Percentiles rank a stretch among this genome's conserved stretches.
These are phyloP conservation scores for Lepidium campestre DNA, from an alignment of 441 rosid species.

Conservation along the genomic window DNA sequence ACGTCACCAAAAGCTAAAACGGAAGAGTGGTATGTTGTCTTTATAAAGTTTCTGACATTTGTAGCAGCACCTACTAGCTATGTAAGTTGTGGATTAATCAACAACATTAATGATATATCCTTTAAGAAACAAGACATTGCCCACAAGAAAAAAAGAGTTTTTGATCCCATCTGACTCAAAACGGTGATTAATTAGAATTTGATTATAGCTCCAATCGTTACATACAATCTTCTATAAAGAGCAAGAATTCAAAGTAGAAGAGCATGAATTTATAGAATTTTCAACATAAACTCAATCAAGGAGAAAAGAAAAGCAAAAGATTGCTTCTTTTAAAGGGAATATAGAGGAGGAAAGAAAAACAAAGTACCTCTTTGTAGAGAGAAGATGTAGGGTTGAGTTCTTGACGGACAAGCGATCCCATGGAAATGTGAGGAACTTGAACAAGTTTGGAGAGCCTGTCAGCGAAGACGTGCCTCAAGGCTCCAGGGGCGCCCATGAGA, in stretches of 20 bases:
- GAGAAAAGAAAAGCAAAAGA: not conserved
- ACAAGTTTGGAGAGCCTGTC: constrained; percentile 75
- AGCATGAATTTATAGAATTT: not conserved
- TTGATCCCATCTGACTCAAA: not conserved
- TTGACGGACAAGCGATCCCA: constrained; percentile 86
- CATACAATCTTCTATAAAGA: not conserved
- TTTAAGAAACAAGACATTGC: constrained; percentile 3
- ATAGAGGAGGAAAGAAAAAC: not conserved
- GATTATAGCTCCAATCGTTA: not conserved
- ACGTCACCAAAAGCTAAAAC: not conserved
- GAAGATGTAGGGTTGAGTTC: constrained; percentile 72
- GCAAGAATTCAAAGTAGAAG: not conserved
- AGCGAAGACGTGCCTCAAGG: constrained; percentile 65
- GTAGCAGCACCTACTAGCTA: not conserved
- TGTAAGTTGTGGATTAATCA: not conserved
- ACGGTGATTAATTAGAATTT: not conserved
- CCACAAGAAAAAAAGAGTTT: not conserved
- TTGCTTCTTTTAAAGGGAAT: not conserved
- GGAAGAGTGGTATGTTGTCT: not conserved
- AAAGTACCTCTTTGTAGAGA: constrained; percentile 54
- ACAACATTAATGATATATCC: not conserved
- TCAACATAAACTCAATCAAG: too few species aligned
- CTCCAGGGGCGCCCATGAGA: constrained; percentile 72
- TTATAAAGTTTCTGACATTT: not conserved
- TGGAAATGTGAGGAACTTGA: constrained; percentile 85